A percentile compares a stretch with the other conserved stretches of the same genome.
Conservation (phyloP, 2,329 filamentous ascomycete genomes). For the Xylariaceae sp. region DNA sequence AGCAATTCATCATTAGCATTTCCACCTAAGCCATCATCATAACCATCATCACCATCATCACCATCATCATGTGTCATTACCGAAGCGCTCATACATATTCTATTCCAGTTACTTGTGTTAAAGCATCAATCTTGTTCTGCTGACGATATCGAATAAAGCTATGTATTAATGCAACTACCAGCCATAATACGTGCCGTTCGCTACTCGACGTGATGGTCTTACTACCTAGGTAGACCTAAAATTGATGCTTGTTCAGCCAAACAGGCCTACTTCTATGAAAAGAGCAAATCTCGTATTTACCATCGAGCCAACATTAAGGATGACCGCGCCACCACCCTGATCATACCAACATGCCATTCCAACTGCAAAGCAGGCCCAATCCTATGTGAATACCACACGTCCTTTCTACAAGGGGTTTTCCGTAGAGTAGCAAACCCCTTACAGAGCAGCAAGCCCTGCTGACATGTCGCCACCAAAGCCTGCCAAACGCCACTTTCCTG, state of each 20-base stretch:
- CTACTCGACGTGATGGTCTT: background rate
- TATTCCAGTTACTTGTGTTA: constrained; percentile 13
- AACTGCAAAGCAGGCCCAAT: too few species aligned
- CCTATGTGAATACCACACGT: too few species aligned
- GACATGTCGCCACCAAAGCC: background rate
- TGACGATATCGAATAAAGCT: constrained; percentile 10
- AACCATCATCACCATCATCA: too few species aligned
- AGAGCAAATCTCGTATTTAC: too few species aligned
- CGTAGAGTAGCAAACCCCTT: background rate
- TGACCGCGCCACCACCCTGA: background rate
- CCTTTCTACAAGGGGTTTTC: background rate
- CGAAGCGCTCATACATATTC: constrained; percentile 9
- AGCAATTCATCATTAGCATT: constrained; percentile 27
- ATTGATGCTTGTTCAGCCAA: background rate
- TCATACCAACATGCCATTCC: background rate
- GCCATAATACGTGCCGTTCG: background rate
- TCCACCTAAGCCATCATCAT: constrained; percentile 2
- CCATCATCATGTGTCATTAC: constrained; percentile 1
- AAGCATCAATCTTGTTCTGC: constrained; percentile 3
- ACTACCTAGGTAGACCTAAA: background rate
- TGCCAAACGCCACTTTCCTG: background rate
- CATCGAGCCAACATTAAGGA: too few species aligned
- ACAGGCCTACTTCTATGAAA: too few species aligned
- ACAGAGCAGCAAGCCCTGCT: background rate
- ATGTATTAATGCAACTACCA: constrained; percentile 12